A percentile compares a stretch with the other conserved stretches of the same genome.
Evolutionary conservation across 106 monocot species (phyloP).

Genomic region (Amphibolis antarctica): DNA sequence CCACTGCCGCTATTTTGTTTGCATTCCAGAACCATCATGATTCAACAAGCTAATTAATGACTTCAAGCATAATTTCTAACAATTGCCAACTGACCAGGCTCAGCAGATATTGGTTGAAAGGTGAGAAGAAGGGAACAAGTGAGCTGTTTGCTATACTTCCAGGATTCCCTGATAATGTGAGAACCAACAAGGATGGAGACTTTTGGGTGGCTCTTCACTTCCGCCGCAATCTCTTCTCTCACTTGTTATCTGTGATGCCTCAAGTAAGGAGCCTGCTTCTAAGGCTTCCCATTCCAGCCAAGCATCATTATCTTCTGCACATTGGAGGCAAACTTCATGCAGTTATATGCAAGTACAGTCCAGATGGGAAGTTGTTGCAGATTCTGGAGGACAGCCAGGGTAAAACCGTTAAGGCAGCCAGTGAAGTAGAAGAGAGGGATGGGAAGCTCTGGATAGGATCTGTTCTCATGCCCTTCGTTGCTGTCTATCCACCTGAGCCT

Average conservation of each 20-base stretch:
- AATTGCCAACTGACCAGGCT: slow-evolving; percentile 24
- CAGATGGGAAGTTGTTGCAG: slow-evolving; percentile 56
- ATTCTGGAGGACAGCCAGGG: slow-evolving; percentile 76
- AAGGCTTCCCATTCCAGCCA: slow-evolving; percentile 62
- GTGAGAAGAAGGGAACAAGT: slow-evolving; percentile 60
- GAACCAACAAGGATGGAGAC: slow-evolving; percentile 87
- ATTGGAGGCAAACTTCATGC: slow-evolving; percentile 62
- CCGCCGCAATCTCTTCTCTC: slow-evolving; percentile 30
- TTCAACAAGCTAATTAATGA: too few relatives aligned
- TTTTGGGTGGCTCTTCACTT: slow-evolving; percentile 93
- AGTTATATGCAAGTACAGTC: slow-evolving; percentile 49
- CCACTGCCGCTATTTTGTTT: too few relatives aligned
- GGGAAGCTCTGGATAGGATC: slow-evolving; percentile 91
- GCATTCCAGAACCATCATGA: too few relatives aligned
- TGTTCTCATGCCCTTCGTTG: slow-evolving; percentile 88
- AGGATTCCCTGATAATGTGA: slow-evolving; percentile 84
- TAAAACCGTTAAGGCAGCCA: slow-evolving; percentile 67
- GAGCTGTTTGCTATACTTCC: slow-evolving; percentile 63
- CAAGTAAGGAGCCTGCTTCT: slow-evolving; percentile 43
- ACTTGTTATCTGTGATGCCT: slow-evolving; percentile 22
- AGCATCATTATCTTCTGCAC: slow-evolving; percentile 48
- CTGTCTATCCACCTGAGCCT: slow-evolving; percentile 35
- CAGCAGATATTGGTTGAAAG: slow-evolving; percentile 85
- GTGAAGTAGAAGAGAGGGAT: slow-evolving; percentile 93
- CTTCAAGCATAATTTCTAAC: too few relatives aligned